Base-by-base conservation (phyloP, 352 stramenopile genomes). In the Phytophthora vignae region DNA sequence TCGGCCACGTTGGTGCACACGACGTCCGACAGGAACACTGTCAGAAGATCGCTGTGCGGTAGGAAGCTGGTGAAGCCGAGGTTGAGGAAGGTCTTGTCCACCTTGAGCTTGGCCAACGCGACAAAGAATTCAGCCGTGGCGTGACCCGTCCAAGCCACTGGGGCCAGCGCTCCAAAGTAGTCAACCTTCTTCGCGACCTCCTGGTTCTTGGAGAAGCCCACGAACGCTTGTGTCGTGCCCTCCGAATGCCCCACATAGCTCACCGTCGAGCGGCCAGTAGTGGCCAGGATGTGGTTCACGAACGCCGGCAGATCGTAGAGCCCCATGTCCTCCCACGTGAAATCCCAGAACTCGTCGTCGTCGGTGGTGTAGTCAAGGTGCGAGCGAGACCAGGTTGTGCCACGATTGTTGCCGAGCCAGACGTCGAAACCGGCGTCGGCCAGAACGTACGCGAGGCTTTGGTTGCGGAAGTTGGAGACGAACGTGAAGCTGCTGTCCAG, bases 331-430 rank as follows among this genome's bases (percentile, higher is more conserved):
- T 84, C 76, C 74, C 74, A 89, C 25, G 63, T 74, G 55, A 87
- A 89, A 42, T 87, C 74, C 77, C 81, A 89, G 71, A 84, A 89
- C 56, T 42, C 61, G 15, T 71, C 54, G 49, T 84, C 74, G 17
- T 58, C 67, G 15, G 63, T 81, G n/a, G 42, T 19, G 42, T 50
- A 82, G 55, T 84, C 73, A 25, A 84, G 50, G 70, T 87, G 80
- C 19, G 69, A 27, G 22, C 69, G 74, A 7, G 79, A 89, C 79
- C 79, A 89, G 0, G 79, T 87, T 42, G 74, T 85, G 58, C 81
- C 81, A 27, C 81, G 79, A 64, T 89, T 87, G 73, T 87, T 89
- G 50, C 79, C 81, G 17, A 89, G 77, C 78, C 81, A 88, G 14
- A 88, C 81, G 25, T 86, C 81, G 53, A 82, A 88, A 1, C 81